phyloP scores from a whole-genome alignment of 441 rosid species.

The California macrophylla region DNA sequence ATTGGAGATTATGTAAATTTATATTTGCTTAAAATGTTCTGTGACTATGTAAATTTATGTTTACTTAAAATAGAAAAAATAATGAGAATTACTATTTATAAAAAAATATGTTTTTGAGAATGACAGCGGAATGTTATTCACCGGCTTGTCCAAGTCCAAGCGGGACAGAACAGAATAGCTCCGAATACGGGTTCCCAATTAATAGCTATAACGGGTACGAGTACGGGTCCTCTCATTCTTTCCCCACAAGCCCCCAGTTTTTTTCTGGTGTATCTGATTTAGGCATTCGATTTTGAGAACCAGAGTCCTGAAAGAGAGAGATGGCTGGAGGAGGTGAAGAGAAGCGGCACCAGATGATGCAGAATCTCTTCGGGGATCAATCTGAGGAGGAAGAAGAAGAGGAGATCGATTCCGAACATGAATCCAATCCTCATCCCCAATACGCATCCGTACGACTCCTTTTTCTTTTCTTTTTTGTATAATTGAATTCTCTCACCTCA shows the following conservation, averaged over 20 bases:
- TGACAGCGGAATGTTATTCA: too few relatives aligned
- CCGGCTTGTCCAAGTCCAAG: too few relatives aligned
- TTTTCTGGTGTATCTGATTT: background rate
- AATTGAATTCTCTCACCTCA: background rate
- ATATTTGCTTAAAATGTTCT: too few relatives aligned
- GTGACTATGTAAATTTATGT: too few relatives aligned
- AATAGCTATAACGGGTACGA: background rate
- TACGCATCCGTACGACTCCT: conserved; percentile 52
- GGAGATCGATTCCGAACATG: conserved; percentile 87
- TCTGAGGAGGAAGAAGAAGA: conserved; percentile 63
- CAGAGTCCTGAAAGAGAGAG: background rate
- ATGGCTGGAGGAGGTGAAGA: conserved; percentile 39
- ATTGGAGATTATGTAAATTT: too few relatives aligned
- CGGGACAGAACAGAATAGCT: background rate
- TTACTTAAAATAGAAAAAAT: too few relatives aligned
- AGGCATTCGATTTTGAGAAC: background rate
- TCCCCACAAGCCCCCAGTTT: background rate
- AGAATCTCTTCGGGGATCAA: conserved; percentile 86
- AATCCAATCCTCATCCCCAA: conserved; percentile 80
- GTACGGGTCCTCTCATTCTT: background rate
- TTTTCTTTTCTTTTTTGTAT: background rate
- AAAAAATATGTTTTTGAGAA: too few relatives aligned
- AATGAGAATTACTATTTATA: too few relatives aligned
- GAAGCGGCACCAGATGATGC: conserved; percentile 93
- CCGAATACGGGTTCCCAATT: background rate